These are phyloP conservation scores for Malus hybrid DNA, from an alignment of 331 rosid species.

Conservation along the genomic window DNA sequence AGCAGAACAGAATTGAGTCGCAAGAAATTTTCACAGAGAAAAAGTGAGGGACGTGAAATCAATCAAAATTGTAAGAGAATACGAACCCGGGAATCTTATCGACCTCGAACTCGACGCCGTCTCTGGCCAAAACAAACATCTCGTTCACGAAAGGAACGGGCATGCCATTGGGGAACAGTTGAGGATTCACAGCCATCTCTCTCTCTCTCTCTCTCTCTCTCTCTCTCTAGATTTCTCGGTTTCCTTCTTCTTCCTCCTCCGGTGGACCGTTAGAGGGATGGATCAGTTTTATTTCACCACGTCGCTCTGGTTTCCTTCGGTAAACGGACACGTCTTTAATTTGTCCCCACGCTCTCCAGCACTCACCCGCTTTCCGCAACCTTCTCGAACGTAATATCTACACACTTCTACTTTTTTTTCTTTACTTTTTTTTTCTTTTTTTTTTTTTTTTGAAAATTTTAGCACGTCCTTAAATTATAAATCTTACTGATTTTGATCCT, in stretches of 20 bases:
- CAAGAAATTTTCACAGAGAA: too few species aligned
- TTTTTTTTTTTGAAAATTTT: neutral
- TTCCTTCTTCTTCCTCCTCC: neutral
- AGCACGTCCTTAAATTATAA: neutral
- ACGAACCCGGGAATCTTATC: constrained; percentile 87
- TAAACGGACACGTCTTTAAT: neutral
- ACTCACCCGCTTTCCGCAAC: neutral
- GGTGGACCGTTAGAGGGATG: neutral
- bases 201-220: neutral
- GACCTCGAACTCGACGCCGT: constrained; percentile 82
- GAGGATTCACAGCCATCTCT: constrained; percentile 85
- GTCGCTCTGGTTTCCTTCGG: neutral
- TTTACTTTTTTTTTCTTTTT: neutral
- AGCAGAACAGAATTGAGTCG: too few species aligned
- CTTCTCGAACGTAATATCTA: neutral
- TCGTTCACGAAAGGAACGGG: constrained; percentile 82
- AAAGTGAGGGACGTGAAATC: too few species aligned
- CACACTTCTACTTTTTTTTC: neutral
- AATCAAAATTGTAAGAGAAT: neutral
- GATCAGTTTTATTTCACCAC: neutral
- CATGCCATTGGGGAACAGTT: constrained; percentile 66
- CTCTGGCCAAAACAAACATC: constrained; percentile 84
- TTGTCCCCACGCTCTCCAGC: neutral
- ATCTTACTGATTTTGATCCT: too few species aligned
- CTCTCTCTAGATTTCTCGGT: neutral